Evolutionary conservation across 495 filamentous ascomycete species (phyloP), one percentile per base, ranked within the genome.

Genomic region (Penicilliopsis zonata): DNA sequence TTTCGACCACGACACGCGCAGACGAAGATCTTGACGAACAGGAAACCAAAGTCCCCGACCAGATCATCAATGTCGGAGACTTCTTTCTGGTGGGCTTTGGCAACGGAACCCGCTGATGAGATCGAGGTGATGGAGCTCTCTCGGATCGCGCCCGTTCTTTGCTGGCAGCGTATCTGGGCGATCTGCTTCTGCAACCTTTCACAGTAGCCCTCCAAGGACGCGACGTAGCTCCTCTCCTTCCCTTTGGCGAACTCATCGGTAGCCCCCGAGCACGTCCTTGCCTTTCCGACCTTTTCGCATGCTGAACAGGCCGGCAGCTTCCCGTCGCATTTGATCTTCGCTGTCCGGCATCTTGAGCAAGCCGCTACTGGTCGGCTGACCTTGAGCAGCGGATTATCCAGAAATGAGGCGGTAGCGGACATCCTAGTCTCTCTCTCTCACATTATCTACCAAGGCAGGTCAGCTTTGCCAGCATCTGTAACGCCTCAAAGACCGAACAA

Each of bases 291-390:
- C 49, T 80, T 81, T 50, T 93, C 87, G 45, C 88, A 94, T 14
- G 88, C 86, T 10, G 84, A 86, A 49, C 88, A 96, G 13, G 86
- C 82, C 9, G 88, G 88, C 12, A 96, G 65, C 50, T 93, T 94
- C 32, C 86, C 86, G 61, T 96, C 88, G 41, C 88, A 96, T 70
- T 78, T 94, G 52, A 94, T 83, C 62, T 96, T 96, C 30, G 86
- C 86, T 28, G 75, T 70, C 30, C 88, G 80, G 63, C 88, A 96
- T 68, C 83, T 76, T 31, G 82, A 85, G 57, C 88, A 96, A 4
- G 88, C 88, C 35, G 85, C 86, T 21, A 94, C 86, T 4, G 88
- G 86, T 30, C 88, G 72, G 47, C 82, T 88, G 30, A 96, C 88
- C 52, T 82, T 79, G 39, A 96, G 67, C 34, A 88, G 56, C 14